Conservation (phyloP, 1,284 basidiomycete species). For the Sphagnurus paluster region DNA sequence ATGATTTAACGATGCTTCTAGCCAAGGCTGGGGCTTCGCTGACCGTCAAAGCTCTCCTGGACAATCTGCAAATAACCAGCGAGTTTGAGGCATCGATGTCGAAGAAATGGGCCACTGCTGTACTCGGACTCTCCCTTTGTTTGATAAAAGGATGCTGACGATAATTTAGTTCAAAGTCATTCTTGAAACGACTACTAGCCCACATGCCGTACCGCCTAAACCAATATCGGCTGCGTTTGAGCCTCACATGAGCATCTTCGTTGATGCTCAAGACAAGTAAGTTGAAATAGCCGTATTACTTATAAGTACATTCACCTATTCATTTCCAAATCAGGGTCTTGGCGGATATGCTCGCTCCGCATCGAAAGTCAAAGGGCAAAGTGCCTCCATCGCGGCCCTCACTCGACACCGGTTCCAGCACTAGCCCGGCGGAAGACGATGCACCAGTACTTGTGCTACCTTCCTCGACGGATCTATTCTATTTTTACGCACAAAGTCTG, state of each 20-base stretch:
- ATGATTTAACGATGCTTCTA: constrained; percentile 66
- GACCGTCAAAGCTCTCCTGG: constrained; percentile 77
- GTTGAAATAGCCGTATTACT: constrained; percentile 23
- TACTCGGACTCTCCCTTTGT: constrained; percentile 36
- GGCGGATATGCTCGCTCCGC: constrained; percentile 79
- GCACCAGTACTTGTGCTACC: constrained; percentile 76
- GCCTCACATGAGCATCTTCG: constrained; percentile 88
- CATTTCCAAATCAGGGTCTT: constrained; percentile 51
- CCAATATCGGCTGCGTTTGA: constrained; percentile 89
- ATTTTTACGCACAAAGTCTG: constrained; percentile 93
- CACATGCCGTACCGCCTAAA: constrained; percentile 51
- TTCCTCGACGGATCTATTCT: constrained; percentile 95
- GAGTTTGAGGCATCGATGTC: constrained; percentile 85
- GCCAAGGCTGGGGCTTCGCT: constrained; percentile 72
- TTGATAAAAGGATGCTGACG: not conserved
- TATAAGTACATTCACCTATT: not conserved
- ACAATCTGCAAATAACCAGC: constrained; percentile 80
- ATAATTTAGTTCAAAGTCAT: constrained; percentile 56
- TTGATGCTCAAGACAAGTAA: constrained; percentile 95
- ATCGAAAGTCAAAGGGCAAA: constrained; percentile 58
- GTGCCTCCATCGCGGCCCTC: constrained; percentile 55
- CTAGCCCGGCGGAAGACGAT: constrained; percentile 46
- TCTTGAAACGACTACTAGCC: constrained; percentile 49
- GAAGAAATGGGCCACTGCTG: constrained; percentile 78
- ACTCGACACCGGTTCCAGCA: constrained; percentile 53